These are phyloP conservation scores for Peronospora farinosa DNA, from an alignment of 352 stramenopile genomes.

Conservation along the genomic window DNA sequence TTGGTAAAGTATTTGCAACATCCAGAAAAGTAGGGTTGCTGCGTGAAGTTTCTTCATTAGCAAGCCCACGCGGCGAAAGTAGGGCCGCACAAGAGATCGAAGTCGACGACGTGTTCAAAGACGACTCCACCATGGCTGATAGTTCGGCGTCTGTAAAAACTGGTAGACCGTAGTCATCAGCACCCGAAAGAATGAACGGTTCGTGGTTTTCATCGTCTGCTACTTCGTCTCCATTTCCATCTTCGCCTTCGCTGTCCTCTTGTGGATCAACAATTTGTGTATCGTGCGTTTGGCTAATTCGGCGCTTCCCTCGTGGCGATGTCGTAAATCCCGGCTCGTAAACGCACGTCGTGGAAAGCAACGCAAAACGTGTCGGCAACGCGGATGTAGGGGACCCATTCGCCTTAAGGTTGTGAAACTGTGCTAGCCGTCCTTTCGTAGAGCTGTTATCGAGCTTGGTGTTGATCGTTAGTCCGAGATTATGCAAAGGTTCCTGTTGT, in stretches of 20 bases:
- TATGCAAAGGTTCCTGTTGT: conserved; percentile 11
- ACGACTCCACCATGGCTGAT: conserved; percentile 30
- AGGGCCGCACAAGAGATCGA: conserved; percentile 24
- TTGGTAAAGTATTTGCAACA: conserved; percentile 1
- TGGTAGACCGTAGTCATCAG: conserved; percentile 31
- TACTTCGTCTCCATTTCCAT: conserved; percentile 12
- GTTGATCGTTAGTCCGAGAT: conserved; percentile 21
- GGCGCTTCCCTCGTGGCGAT: conserved; percentile 32
- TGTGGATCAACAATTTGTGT: conserved; percentile 8
- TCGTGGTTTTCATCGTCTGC: conserved; percentile 13
- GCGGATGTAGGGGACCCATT: conserved; percentile 27
- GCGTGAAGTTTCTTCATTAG: conserved; percentile 12
- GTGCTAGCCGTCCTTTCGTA: conserved; percentile 13
- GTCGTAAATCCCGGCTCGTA: conserved; percentile 31
- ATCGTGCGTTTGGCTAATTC: conserved; percentile 25
- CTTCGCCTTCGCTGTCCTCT: conserved; percentile 11
- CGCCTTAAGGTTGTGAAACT: conserved; percentile 16
- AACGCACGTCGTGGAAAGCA: conserved; percentile 30
- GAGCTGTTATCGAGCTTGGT: conserved; percentile 16
- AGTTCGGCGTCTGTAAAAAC: conserved; percentile 43
- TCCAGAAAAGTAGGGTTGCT: not conserved
- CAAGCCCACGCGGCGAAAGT: conserved; percentile 5
- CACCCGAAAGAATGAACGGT: conserved; percentile 26
- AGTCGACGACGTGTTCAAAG: conserved; percentile 24
- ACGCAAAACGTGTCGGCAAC: conserved; percentile 24